Conservation (phyloP, 768 basidiomycete species). For the Termitomyces sp. region DNA sequence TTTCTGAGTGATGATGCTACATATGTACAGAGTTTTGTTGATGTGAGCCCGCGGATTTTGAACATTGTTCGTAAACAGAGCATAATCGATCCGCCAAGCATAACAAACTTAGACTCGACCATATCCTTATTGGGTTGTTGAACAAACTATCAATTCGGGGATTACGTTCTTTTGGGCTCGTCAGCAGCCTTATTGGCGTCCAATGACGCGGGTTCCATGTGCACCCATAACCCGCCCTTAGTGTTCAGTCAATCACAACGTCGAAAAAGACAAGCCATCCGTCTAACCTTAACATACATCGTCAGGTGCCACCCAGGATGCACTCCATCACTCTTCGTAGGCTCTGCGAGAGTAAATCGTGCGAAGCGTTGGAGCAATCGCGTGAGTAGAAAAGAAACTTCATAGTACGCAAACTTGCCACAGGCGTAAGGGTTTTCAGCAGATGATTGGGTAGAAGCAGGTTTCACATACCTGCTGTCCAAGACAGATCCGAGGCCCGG, state of each 20-base stretch:
- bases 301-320: conserved; percentile 47
- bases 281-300: conserved; percentile 38
- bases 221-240: conserved; percentile 30
- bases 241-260: not conserved
- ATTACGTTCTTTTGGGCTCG: not conserved
- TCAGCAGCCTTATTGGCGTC: not conserved
- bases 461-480: conserved; percentile 36
- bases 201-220: conserved; percentile 23
- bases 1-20: no score
- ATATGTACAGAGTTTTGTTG: no score
- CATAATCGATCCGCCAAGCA: no score
- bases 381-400: conserved; percentile 57
- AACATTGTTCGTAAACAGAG: no score
- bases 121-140: not conserved
- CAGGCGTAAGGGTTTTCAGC: not conserved
- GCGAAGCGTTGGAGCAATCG: conserved; percentile 53
- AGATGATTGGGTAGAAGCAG: not conserved
- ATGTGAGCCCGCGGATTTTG: no score
- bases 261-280: not conserved
- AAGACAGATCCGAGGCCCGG: conserved; percentile 45
- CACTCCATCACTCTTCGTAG: conserved; percentile 41
- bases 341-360: conserved; percentile 34
- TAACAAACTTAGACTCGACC: not conserved
- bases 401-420: conserved; percentile 58
- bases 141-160: no score